These are phyloP conservation scores for Voacanga thouarsii DNA, from an alignment of 257 asterid genomes.

Conservation along the genomic window DNA sequence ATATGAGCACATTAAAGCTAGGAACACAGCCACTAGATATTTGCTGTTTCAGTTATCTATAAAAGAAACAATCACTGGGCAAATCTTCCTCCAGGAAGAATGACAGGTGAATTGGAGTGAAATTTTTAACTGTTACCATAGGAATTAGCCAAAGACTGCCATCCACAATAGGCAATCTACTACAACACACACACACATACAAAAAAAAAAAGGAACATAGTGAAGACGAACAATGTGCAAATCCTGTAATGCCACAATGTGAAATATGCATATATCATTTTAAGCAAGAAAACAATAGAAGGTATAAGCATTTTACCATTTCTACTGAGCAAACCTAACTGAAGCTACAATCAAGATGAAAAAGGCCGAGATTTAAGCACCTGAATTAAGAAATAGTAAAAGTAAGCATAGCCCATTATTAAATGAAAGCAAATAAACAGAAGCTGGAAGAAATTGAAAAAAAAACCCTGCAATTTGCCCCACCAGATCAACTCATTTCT, in stretches of 20 bases:
- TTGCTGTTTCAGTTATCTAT: not conserved
- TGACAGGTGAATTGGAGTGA: not conserved
- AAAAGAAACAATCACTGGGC: not conserved
- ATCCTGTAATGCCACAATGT: not conserved
- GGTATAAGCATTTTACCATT: constrained; percentile 16
- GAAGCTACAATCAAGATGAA: not conserved
- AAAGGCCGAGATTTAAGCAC: constrained; percentile 15
- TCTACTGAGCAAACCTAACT: constrained; percentile 7
- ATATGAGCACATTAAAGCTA: not conserved
- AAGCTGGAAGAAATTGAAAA: not conserved
- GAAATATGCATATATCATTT: not conserved
- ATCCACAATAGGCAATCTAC: not conserved
- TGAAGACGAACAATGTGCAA: not conserved
- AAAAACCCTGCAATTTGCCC: not conserved
- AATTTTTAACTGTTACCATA: not conserved
- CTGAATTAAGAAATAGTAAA: constrained; percentile 15
- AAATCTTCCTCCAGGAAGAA: constrained; percentile 1
- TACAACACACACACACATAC: no score
- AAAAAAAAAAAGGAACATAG: not conserved
- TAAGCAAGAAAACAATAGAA: not conserved
- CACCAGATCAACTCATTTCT: constrained; percentile 12
- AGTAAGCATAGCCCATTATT: constrained; percentile 9
- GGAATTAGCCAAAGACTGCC: not conserved
- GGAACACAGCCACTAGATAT: not conserved
- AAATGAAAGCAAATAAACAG: not conserved